These are phyloP conservation scores for Niebla homalea DNA, from an alignment of 495 filamentous ascomycete species.

Conservation along the genomic window DNA sequence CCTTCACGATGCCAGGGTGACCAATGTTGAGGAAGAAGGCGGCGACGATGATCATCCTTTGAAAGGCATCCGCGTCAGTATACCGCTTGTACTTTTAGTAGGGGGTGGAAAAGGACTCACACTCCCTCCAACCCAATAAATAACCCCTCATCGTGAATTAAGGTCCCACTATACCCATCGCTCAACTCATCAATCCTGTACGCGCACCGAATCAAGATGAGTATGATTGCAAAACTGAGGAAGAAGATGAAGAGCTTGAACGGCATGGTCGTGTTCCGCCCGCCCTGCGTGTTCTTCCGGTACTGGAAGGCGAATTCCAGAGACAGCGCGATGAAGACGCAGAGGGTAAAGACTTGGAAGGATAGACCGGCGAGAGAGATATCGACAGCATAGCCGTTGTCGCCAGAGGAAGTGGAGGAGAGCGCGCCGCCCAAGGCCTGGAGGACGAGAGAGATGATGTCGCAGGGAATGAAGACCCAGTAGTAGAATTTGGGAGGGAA, in stretches of 20 bases:
- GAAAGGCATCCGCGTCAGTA: background rate
- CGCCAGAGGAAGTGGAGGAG: conserved; percentile 18
- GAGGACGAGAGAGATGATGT: conserved; percentile 35
- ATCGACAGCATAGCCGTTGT: conserved; percentile 23
- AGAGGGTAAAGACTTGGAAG: conserved; percentile 34
- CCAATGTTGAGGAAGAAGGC: conserved; percentile 17
- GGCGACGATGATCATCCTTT: conserved; percentile 18
- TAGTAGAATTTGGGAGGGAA: conserved; percentile 39
- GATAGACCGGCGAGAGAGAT: conserved; percentile 27
- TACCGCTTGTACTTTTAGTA: background rate
- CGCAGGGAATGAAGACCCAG: conserved; percentile 40
- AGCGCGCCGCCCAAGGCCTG: conserved; percentile 40
- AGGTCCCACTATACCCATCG: conserved; percentile 29
- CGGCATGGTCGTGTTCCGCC: conserved; percentile 9
- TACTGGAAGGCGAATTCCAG: conserved; percentile 31
- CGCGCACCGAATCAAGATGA: conserved; percentile 33
- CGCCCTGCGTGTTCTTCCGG: conserved; percentile 7
- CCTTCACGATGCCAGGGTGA: conserved; percentile 19
- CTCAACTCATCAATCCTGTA: conserved; percentile 38
- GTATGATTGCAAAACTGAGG: conserved; percentile 27
- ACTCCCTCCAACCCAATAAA: conserved; percentile 40
- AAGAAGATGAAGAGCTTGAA: conserved; percentile 34
- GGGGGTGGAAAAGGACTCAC: conserved; percentile 14
- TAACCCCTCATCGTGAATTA: conserved; percentile 31
- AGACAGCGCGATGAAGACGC: conserved; percentile 32